Evolutionary conservation across 495 filamentous ascomycete species (phyloP), one percentile per base, ranked within the genome.

Genomic region (Aspergillus sclerotioniger): DNA sequence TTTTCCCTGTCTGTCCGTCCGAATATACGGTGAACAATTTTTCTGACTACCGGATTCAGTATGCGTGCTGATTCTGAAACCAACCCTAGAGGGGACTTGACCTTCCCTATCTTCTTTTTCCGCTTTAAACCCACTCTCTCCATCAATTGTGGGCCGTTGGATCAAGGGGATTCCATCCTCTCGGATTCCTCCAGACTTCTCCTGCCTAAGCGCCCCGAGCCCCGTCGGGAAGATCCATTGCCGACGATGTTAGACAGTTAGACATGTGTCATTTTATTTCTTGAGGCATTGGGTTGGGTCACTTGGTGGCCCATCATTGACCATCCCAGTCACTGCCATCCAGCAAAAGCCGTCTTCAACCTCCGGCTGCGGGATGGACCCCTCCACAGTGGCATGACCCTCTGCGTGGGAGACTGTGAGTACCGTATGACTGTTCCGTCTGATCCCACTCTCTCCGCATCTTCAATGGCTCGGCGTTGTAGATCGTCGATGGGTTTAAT

Each of bases 321-420:
- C 25, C n/a, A 29, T 29, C 31, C 21, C 47, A 33, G 8, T 28
- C 28, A 4, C 6, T 9, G 46, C 21, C 20, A 20, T 6, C 19
- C 13, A 10, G 13, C n/a, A 16, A 44, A 19, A 21, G 10, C 46
- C 46, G 15, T 15, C 20, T 25, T 25, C 21, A 31, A n/a, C 17
- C 15, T 6, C 12, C 15, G 7, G 21, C 6, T 8, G 13, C 28
- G 46, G 46, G 20, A 29, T 31, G 12, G 13, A 31, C 13, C 47
- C 47, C 47, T 31, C 31, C 47, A n/a, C 47, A 50, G 47, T 50
- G 47, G 47, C 47, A 31, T 50, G 47, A 50, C 13, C 33, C 31
- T 50, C 3, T 8, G 12, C 8, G 43, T 15, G 44, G 3, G 21
- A 47, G 7, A 20, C 37, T 47, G 44, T 47, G 44, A 21, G 47